These are phyloP conservation scores for Phlebiopsis gigantea DNA, from an alignment of 768 basidiomycete species.

Conservation along the genomic window DNA sequence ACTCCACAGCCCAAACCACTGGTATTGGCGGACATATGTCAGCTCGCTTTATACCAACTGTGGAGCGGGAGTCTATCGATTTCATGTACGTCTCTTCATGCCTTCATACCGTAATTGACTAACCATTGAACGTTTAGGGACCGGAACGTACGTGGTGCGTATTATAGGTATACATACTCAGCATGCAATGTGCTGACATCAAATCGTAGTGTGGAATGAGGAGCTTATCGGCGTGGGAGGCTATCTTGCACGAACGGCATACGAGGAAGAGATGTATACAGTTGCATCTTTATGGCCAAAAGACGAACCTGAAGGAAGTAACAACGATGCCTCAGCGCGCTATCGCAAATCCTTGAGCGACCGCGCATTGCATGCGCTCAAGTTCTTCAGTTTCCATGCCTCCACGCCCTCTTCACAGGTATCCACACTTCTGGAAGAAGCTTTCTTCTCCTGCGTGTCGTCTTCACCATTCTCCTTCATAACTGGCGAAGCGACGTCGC, in stretches of 20 bases:
- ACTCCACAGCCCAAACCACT: constrained; percentile 89
- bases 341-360: constrained; percentile 35
- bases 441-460: constrained; percentile 67
- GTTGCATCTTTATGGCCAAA: constrained; percentile 53
- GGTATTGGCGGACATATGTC: constrained; percentile 69
- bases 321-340: neutral
- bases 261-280: constrained; percentile 71
- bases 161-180: neutral
- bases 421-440: constrained; percentile 59
- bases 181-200: neutral
- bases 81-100: constrained; percentile 57
- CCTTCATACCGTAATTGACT: neutral
- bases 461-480: constrained; percentile 12
- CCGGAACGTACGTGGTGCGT: constrained; percentile 69
- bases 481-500: neutral
- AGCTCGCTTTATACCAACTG: constrained; percentile 89
- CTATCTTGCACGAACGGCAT: constrained; percentile 73
- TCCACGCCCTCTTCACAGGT: constrained; percentile 87
- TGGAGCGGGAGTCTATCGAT: constrained; percentile 92
- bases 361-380: constrained; percentile 72
- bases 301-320: neutral
- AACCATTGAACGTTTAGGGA: constrained; percentile 43
- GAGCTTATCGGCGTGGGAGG: constrained; percentile 86
- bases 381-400: constrained; percentile 84
- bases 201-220: constrained; percentile 77